These are phyloP conservation scores for Talaromyces borbonicus DNA, from an alignment of 495 filamentous ascomycete genomes.

Conservation along the genomic window DNA sequence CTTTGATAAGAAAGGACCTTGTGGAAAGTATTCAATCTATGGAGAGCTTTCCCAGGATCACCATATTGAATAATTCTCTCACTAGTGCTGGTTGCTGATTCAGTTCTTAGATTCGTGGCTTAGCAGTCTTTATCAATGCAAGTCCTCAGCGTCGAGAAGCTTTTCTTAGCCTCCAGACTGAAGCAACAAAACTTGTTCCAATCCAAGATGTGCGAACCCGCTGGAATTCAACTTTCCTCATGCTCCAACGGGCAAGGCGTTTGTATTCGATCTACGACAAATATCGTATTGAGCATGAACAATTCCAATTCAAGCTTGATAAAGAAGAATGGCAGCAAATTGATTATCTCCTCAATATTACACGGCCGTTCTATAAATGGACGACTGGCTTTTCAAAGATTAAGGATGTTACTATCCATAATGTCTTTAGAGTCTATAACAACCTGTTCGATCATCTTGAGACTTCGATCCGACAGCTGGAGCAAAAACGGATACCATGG, in stretches of 20 bases:
- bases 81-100: neutral
- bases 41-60: neutral
- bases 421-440: constrained; percentile 14
- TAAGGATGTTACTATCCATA: constrained; percentile 12
- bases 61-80: neutral
- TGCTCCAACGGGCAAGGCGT: constrained; percentile 12
- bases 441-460: constrained; percentile 7
- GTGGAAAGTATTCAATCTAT: neutral
- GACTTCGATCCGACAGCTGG: constrained; percentile 6
- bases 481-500: constrained; percentile 8
- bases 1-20: neutral
- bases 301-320: constrained; percentile 6
- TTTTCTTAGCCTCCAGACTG: constrained; percentile 8
- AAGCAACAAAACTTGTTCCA: constrained; percentile 11
- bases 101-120: constrained; percentile 5
- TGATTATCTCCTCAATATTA: constrained; percentile 14
- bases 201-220: constrained; percentile 15
- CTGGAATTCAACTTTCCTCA: constrained; percentile 7
- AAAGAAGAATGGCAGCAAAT: constrained; percentile 14
- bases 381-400: constrained; percentile 9
- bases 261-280: constrained; percentile 8
- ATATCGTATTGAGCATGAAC: constrained; percentile 10
- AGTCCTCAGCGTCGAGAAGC: constrained; percentile 10
- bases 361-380: constrained; percentile 10
- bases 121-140: constrained; percentile 13